Percentiles rank a stretch among this genome's conserved stretches.
Conservation (phyloP, 192 early-diverging fungal genomes). For the Geranomyces michiganensis region DNA sequence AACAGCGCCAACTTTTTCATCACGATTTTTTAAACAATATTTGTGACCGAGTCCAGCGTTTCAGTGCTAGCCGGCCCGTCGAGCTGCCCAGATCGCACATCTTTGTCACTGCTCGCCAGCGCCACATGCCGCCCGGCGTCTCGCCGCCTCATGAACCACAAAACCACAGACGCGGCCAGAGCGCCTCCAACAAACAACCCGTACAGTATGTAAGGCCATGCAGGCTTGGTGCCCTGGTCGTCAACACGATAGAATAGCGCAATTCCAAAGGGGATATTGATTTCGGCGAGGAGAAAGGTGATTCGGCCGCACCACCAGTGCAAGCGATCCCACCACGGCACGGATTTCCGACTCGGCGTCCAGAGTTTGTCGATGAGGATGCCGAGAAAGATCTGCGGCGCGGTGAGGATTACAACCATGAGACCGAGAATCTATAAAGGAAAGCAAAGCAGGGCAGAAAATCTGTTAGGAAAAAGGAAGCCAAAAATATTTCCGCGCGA, state of each 20-base stretch:
- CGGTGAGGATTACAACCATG: slow-evolving; percentile 26
- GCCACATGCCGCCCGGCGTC: too few species aligned
- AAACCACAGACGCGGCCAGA: neutral
- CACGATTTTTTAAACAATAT: too few species aligned
- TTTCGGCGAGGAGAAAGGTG: slow-evolving; percentile 39
- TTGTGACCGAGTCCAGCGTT: too few species aligned
- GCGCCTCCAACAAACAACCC: neutral
- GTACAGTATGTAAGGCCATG: slow-evolving; percentile 24
- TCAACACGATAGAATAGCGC: slow-evolving; percentile 23
- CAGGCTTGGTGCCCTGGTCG: neutral
- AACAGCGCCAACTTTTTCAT: too few species aligned
- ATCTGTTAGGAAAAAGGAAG: too few species aligned
- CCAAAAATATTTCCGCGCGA: neutral
- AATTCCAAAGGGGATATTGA: slow-evolving; percentile 47
- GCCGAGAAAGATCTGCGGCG: slow-evolving; percentile 48
- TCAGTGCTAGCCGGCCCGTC: too few species aligned
- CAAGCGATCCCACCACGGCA: slow-evolving; percentile 53
- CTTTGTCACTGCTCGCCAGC: too few species aligned
- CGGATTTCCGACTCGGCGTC: slow-evolving; percentile 17
- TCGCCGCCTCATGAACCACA: slow-evolving; percentile 2
- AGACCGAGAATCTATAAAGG: slow-evolving; percentile 37
- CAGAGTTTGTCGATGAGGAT: slow-evolving; percentile 34
- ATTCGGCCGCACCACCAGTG: slow-evolving; percentile 55
- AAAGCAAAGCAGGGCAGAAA: neutral
- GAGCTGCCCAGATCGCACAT: too few species aligned